These are phyloP conservation scores for Stevia rebaudiana DNA, from an alignment of 140 eudicot species.

Conservation along the genomic window DNA sequence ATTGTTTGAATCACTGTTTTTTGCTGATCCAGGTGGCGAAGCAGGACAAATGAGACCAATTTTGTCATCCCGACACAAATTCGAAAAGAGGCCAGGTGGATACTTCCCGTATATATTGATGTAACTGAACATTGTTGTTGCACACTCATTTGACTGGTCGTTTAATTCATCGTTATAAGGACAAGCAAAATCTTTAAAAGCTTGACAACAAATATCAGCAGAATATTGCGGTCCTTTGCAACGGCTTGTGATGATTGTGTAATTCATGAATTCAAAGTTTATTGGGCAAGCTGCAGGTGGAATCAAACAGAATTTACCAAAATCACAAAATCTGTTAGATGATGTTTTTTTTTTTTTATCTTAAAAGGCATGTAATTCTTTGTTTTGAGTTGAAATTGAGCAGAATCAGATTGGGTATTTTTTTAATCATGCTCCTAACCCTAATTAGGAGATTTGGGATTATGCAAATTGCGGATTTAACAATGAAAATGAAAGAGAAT, in stretches of 20 bases:
- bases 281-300: constrained; percentile 37
- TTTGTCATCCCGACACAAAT: constrained; percentile 54
- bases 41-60: constrained; percentile 66
- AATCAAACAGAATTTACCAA: not conserved
- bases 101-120: constrained; percentile 52
- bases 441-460: too few relatives aligned
- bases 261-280: constrained; percentile 61
- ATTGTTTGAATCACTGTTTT: constrained; percentile 10
- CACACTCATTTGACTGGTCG: constrained; percentile 57
- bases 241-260: constrained; percentile 61
- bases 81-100: constrained; percentile 63
- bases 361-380: not conserved
- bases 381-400: too few relatives aligned
- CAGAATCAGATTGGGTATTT: too few relatives aligned
- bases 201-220: constrained; percentile 42
- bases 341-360: too few relatives aligned
- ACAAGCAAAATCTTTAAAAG: constrained; percentile 68
- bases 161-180: constrained; percentile 45
- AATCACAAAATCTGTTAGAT: not conserved
- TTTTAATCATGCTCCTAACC: not conserved
- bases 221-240: constrained; percentile 74
- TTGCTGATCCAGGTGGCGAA: constrained; percentile 27
- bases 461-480: too few relatives aligned
- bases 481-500: too few relatives aligned
- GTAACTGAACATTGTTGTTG: constrained; percentile 67